Percentiles rank a stretch among this genome's conserved stretches.
Evolutionary conservation across 306 rosid genomes (phyloP).

Genomic region (Rosa multiflora): DNA sequence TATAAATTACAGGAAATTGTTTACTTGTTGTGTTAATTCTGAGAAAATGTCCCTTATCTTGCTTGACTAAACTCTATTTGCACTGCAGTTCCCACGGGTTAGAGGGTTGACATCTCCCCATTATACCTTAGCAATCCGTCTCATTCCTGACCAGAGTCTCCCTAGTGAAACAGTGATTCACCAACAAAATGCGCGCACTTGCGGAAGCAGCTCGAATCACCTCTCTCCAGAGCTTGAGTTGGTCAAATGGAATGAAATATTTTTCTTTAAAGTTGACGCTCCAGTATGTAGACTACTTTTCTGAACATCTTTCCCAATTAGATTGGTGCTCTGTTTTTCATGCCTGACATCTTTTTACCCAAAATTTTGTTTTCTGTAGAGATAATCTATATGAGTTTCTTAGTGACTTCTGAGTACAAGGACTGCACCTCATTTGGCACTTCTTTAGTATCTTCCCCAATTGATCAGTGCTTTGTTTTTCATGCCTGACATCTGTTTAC

Average conservation of each 20-base stretch:
- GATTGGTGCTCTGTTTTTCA: background rate
- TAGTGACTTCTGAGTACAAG: background rate
- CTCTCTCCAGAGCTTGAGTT: conserved; percentile 57
- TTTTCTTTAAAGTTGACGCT: conserved; percentile 89
- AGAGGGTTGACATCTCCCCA: conserved; percentile 64
- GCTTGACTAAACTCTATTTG: conserved; percentile 16
- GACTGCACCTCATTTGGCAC: background rate
- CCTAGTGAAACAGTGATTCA: conserved; percentile 44
- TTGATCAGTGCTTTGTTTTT: background rate
- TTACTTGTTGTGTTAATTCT: background rate
- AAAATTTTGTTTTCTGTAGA: background rate
- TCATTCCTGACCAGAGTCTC: conserved; percentile 52
- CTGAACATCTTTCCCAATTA: background rate
- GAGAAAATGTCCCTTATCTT: background rate
- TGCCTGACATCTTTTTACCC: background rate
- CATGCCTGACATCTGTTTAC: background rate
- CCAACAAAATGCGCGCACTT: conserved; percentile 89
- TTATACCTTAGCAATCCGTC: conserved; percentile 70
- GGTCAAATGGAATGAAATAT: conserved; percentile 91
- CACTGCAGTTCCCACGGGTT: conserved; percentile 69
- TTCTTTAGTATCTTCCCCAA: background rate
- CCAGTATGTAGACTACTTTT: conserved; percentile 47
- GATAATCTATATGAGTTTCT: background rate
- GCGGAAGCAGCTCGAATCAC: conserved; percentile 64
- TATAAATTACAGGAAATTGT: background rate